Evolutionary conservation across 441 rosid species (phyloP).

Genomic region (Bocquillonia castaneifolia): DNA sequence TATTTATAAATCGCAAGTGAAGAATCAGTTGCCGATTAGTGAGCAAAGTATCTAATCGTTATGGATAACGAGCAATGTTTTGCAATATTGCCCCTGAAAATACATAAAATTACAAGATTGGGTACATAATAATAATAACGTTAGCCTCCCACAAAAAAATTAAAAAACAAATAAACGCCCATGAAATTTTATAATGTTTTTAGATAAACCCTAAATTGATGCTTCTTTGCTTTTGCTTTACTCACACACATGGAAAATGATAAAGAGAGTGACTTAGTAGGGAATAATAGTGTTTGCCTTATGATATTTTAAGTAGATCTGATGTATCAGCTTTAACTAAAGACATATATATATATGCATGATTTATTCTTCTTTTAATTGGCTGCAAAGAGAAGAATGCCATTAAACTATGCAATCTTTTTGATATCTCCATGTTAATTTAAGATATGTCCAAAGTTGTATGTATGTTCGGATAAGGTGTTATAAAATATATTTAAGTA

Average conservation of each 20-base stretch:
- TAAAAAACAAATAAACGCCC: not conserved
- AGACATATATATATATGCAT: not conserved
- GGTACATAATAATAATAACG: not conserved
- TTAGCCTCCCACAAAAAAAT: not conserved
- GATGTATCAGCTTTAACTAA: constrained; percentile 1
- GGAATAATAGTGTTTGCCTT: constrained; percentile 3
- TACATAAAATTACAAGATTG: not conserved
- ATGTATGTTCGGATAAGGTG: too few species aligned
- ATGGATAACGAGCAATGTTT: constrained; percentile 6
- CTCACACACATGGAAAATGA: constrained; percentile 15
- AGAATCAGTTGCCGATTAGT: not conserved
- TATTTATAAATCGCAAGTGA: not conserved
- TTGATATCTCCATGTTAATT: not conserved
- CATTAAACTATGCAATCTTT: not conserved
- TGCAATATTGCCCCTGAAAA: not conserved
- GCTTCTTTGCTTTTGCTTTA: constrained; percentile 11
- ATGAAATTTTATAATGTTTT: not conserved
- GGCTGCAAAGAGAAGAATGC: not conserved
- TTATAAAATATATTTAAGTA: too few species aligned
- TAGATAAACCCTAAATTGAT: not conserved
- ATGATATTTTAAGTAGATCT: not conserved
- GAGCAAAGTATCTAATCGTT: not conserved
- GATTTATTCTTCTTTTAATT: not conserved
- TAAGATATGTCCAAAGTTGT: too few species aligned
- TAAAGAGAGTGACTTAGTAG: not conserved